Percentiles rank a stretch among this genome's conserved stretches.
Evolutionary conservation across 768 basidiomycete species (phyloP).

Genomic region (Sporobolomyces pararoseus): DNA sequence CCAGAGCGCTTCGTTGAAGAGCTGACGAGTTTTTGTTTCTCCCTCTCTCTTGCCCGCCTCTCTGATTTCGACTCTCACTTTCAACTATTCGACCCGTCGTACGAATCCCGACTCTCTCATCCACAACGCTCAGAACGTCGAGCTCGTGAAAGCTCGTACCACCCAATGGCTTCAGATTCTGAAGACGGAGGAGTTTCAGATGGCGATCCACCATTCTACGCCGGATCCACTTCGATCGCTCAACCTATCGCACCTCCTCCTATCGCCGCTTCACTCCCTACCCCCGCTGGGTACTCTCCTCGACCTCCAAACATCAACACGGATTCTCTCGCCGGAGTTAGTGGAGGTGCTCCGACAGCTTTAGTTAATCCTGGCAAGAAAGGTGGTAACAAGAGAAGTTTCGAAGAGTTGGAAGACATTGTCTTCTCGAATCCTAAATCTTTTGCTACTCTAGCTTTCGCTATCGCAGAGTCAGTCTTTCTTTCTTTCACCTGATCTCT

Average conservation of each 20-base stretch:
- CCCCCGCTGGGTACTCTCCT: neutral
- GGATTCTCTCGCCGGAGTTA: neutral
- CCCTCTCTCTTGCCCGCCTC: neutral
- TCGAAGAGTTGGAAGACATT: constrained; percentile 40
- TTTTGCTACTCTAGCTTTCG: constrained; percentile 18
- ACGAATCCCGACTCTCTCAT: too few relatives aligned
- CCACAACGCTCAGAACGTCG: constrained; percentile 16
- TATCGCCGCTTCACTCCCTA: neutral
- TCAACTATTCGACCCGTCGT: neutral
- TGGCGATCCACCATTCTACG: constrained; percentile 28
- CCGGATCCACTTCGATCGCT: neutral
- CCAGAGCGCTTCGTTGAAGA: neutral
- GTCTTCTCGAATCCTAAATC: constrained; percentile 29
- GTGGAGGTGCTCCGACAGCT: neutral
- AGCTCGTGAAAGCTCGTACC: constrained; percentile 7
- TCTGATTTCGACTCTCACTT: too few relatives aligned
- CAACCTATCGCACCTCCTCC: too few relatives aligned
- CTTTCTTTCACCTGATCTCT: neutral
- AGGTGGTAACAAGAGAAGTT: constrained; percentile 10
- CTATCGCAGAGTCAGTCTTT: constrained; percentile 32
- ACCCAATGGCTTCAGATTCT: constrained; percentile 31
- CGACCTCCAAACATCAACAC: neutral
- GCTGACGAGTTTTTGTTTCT: neutral
- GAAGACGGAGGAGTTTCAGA: constrained; percentile 18
- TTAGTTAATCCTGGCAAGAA: neutral